A percentile compares a stretch with the other conserved stretches of the same genome.
phyloP scores from a whole-genome alignment of 805 yeast genomes.

The Torulaspora franciscae region DNA sequence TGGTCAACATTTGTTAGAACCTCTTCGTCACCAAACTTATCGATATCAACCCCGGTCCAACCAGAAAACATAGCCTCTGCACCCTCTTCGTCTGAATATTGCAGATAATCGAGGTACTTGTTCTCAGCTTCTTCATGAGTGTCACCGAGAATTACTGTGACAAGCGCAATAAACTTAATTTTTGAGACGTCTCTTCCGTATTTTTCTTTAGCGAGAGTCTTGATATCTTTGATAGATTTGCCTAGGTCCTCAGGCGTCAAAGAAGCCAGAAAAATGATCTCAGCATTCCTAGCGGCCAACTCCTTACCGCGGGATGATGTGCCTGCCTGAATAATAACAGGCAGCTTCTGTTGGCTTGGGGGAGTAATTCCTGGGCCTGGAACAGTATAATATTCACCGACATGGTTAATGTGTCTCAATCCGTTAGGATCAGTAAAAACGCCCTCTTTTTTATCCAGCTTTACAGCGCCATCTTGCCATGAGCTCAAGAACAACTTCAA shows the following conservation, averaged over 20 bases:
- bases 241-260: constrained; percentile 33
- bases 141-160: constrained; percentile 38
- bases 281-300: constrained; percentile 43
- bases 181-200: constrained; percentile 37
- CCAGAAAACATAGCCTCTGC: constrained; percentile 44
- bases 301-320: constrained; percentile 40
- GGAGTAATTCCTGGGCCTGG: constrained; percentile 43
- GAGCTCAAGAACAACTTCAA: constrained; percentile 40
- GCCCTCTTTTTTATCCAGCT: constrained; percentile 27
- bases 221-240: constrained; percentile 33
- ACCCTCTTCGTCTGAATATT: constrained; percentile 40
- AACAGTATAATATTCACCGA: constrained; percentile 40
- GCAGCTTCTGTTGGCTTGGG: constrained; percentile 44
- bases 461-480: constrained; percentile 42
- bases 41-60: constrained; percentile 43
- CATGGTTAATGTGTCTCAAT: constrained; percentile 40
- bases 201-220: constrained; percentile 33
- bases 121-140: constrained; percentile 41
- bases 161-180: constrained; percentile 38
- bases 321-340: constrained; percentile 44
- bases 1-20: constrained; percentile 35
- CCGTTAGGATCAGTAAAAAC: constrained; percentile 39
- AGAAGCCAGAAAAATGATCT: constrained; percentile 40
- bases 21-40: constrained; percentile 37
- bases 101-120: constrained; percentile 35